Evolutionary conservation across 2,329 filamentous ascomycete genomes (phyloP), one percentile per base, ranked within the genome.

Genomic region (Lachnellula subtilissima): DNA sequence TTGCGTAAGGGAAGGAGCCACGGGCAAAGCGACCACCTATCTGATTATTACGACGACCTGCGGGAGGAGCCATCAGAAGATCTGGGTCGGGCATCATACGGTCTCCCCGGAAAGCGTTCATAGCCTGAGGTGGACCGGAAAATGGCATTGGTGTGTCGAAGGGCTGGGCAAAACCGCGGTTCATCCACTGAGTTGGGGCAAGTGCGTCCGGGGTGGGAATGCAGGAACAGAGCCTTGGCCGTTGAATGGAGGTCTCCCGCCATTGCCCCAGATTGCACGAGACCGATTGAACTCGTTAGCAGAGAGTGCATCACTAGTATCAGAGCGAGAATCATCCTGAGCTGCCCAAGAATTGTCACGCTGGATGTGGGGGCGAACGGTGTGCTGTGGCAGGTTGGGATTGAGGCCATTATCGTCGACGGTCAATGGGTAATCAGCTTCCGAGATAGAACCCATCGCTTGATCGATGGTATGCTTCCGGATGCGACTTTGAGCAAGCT

Each of bases 401-500:
- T 61, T 64, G 25, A 64, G 62, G 42, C 65, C 66, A 40, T 53
- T 46, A 23, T 59, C 49, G 25, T 66, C 63, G 19, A 62, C 57
- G 23, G 55, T 62, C 48, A 67, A 62, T 71, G 62, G 55, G 42
- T 65, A 71, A 46, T 78, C 76, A 23, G 71, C 67, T 51, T 79
- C 79, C 5, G 75, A 75, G 5, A 74, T 71, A 57, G 75, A 73
- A n/a, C 78, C 76, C 52, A 81, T 74, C 8, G 70, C 72, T 63
- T 82, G 80, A 48, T 84, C 81, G 53, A 81, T 73, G 11, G 83
- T 86, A 52, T 81, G 75, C 64, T 82, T 84, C 36, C 76, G 75
- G 54, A 83, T 79, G 32, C 84, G 83, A 23, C 78, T 84, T 61
- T 88, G 83, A 40, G 83, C 78, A 58, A 90, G 78, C 73, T 91